phyloP scores from a whole-genome alignment of 495 filamentous ascomycete genomes.

The Amniculicola lignicola region DNA sequence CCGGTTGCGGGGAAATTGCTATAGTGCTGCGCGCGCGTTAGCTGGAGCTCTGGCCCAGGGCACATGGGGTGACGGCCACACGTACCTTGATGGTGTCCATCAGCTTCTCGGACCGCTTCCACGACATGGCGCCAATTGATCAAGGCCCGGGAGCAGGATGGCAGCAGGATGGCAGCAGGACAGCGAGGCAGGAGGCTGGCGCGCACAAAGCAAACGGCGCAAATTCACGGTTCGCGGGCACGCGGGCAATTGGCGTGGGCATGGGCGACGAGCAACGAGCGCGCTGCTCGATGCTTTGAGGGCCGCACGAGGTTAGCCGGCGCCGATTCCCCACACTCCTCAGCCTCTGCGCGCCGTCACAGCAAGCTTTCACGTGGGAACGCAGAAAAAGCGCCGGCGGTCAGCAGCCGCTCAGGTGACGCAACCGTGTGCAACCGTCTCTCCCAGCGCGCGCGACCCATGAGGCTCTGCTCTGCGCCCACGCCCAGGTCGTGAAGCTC shows the following conservation, averaged over 20 bases:
- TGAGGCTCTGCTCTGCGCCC: background rate
- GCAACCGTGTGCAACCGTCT: background rate
- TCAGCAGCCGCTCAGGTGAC: background rate
- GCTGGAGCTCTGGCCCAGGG: background rate
- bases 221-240: background rate
- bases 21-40: conserved; percentile 59
- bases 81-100: conserved; percentile 87
- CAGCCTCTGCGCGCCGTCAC: conserved; percentile 28
- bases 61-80: background rate
- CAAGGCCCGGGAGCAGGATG: conserved; percentile 32
- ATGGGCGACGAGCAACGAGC: background rate
- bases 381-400: background rate
- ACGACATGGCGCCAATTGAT: conserved; percentile 46
- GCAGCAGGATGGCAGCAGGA: too few species aligned
- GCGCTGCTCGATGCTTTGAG: background rate
- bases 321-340: conserved; percentile 29
- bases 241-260: background rate
- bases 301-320: too few species aligned
- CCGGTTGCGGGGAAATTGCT: conserved; percentile 95
- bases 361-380: background rate
- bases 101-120: conserved; percentile 84
- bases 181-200: background rate
- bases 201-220: background rate
- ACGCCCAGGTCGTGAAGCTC: conserved; percentile 1
- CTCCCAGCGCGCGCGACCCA: background rate